Evolutionary conservation across 768 basidiomycete genomes (phyloP).

Genomic region (Psilocybe sp.): DNA sequence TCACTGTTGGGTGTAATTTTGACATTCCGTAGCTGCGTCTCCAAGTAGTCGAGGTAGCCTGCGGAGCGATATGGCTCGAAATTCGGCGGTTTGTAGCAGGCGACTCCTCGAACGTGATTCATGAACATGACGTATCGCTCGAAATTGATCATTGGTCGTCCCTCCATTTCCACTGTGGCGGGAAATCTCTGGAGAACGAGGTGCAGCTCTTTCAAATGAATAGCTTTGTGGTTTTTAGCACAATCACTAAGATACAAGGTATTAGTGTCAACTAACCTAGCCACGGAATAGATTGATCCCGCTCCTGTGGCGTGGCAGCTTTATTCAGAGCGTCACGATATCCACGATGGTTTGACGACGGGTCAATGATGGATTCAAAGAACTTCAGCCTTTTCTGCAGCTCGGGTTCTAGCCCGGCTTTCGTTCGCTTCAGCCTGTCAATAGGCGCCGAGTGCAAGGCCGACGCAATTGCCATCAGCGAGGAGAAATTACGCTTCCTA

Average conservation of each 20-base stretch:
- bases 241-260: not conserved
- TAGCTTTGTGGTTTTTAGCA: conserved; percentile 20
- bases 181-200: conserved; percentile 28
- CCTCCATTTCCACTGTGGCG: conserved; percentile 25
- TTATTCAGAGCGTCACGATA: conserved; percentile 34
- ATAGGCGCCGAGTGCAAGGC: conserved; percentile 40
- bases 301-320: conserved; percentile 16
- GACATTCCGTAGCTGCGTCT: conserved; percentile 32
- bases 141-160: conserved; percentile 40
- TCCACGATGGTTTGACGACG: conserved; percentile 29
- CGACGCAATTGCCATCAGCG: conserved; percentile 38
- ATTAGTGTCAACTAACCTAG: conserved; percentile 26
- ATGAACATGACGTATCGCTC: conserved; percentile 36
- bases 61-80: conserved; percentile 27
- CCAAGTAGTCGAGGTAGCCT: conserved; percentile 40
- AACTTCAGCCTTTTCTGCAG: conserved; percentile 27
- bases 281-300: conserved; percentile 36
- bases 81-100: conserved; percentile 30
- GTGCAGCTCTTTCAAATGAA: conserved; percentile 35
- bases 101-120: conserved; percentile 30
- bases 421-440: conserved; percentile 32
- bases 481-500: conserved; percentile 40
- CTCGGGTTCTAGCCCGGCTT: conserved; percentile 24
- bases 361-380: conserved; percentile 31
- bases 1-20: conserved; percentile 25